Percentiles rank a stretch among this genome's conserved stretches.
Conservation (phyloP, 768 basidiomycete species). For the Pisolithus sp. region DNA sequence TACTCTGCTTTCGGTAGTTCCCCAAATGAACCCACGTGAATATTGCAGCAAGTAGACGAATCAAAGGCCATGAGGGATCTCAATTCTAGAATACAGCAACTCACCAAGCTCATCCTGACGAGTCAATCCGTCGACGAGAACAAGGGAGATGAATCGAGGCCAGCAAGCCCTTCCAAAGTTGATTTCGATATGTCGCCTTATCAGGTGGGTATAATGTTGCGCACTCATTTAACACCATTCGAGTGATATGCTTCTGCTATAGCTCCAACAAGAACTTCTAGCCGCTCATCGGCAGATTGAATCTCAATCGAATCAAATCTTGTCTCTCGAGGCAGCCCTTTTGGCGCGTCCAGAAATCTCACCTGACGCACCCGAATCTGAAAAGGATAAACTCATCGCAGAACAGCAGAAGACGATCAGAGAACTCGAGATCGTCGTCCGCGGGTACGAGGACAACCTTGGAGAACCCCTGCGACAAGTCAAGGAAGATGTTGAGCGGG, state of each 20-base stretch:
- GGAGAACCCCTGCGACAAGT: slow-evolving; percentile 62
- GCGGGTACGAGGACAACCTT: slow-evolving; percentile 67
- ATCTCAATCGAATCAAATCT: slow-evolving; percentile 75
- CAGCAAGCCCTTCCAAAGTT: slow-evolving; percentile 79
- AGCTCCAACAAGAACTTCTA: slow-evolving; percentile 88
- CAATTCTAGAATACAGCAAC: slow-evolving; percentile 70
- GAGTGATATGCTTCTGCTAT: background rate
- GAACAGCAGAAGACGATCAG: slow-evolving; percentile 71
- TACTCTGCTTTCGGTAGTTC: background rate
- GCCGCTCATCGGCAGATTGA: slow-evolving; percentile 71
- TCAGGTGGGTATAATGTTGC: slow-evolving; percentile 40
- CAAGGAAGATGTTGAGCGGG: slow-evolving; percentile 67
- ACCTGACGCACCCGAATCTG: slow-evolving; percentile 56
- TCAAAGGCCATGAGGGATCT: slow-evolving; percentile 80
- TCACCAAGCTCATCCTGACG: slow-evolving; percentile 80
- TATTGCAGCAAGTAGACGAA: slow-evolving; percentile 70
- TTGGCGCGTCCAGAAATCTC: slow-evolving; percentile 63
- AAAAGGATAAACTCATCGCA: slow-evolving; percentile 68
- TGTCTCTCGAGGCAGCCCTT: slow-evolving; percentile 75
- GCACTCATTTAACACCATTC: background rate
- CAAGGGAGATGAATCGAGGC: slow-evolving; percentile 64
- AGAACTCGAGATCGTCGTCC: slow-evolving; percentile 68
- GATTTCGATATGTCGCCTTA: slow-evolving; percentile 89
- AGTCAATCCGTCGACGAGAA: slow-evolving; percentile 74
- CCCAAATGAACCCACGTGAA: background rate